A percentile compares a stretch with the other conserved stretches of the same genome.
phyloP scores from a whole-genome alignment of 495 filamentous ascomycete genomes.

The Thermochaetoides thermophila region DNA sequence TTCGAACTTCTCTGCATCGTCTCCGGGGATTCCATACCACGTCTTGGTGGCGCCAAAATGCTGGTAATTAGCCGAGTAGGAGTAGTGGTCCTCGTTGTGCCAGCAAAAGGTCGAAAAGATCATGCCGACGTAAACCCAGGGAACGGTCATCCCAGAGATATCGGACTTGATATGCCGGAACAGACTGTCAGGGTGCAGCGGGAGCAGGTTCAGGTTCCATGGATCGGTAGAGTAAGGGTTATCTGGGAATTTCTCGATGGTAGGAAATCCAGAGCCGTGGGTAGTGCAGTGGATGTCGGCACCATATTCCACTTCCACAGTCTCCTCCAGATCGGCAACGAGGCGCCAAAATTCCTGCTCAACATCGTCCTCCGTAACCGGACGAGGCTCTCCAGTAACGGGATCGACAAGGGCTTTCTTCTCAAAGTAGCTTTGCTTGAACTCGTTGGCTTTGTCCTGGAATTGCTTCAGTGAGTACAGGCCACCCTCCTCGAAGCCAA shows the following conservation, averaged over 20 bases:
- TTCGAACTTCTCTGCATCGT: slow-evolving; percentile 89
- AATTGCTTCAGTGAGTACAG: slow-evolving; percentile 93
- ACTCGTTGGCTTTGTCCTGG: slow-evolving; percentile 86
- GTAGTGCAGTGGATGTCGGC: slow-evolving; percentile 98
- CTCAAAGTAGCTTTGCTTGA: slow-evolving; percentile 88
- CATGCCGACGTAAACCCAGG: slow-evolving; percentile 99
- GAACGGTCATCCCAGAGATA: slow-evolving; percentile 99
- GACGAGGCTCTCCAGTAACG: slow-evolving; percentile 57
- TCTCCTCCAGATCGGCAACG: slow-evolving; percentile 83
- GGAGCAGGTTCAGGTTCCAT: slow-evolving; percentile 94
- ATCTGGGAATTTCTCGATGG: slow-evolving; percentile 77
- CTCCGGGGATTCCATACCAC: slow-evolving; percentile 95
- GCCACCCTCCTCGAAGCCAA: slow-evolving; percentile 93
- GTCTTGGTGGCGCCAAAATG: slow-evolving; percentile 98
- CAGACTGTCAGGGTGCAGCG: slow-evolving; percentile 78
- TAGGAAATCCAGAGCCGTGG: slow-evolving; percentile 94
- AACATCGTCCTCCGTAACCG: slow-evolving; percentile 88
- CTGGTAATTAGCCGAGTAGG: slow-evolving; percentile 97
- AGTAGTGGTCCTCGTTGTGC: slow-evolving; percentile 97
- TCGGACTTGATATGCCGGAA: slow-evolving; percentile 97
- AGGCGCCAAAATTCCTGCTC: slow-evolving; percentile 95
- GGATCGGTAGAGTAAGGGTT: slow-evolving; percentile 76
- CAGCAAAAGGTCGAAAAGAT: slow-evolving; percentile 99
- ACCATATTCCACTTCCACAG: slow-evolving; percentile 94
- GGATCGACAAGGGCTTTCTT: slow-evolving; percentile 84